A percentile compares a stretch with the other conserved stretches of the same genome.
Evolutionary conservation across 352 stramenopile species (phyloP).

Genomic region (Pythium dissotocum): DNA sequence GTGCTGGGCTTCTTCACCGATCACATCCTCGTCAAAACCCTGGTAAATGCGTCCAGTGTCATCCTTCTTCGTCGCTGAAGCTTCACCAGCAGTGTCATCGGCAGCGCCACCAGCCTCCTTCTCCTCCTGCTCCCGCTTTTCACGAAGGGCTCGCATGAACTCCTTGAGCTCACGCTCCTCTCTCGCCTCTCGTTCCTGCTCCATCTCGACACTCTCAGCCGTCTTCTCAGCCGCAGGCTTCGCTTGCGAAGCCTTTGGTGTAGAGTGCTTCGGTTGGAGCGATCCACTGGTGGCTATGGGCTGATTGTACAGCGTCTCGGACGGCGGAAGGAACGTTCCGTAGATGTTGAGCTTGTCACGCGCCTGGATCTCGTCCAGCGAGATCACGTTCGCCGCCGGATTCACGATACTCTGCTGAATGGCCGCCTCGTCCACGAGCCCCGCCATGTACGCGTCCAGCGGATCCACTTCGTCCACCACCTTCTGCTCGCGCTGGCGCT

Average conservation of each 20-base stretch:
- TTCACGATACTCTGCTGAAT: constrained; percentile 75
- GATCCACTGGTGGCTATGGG: neutral
- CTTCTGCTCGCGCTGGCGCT: constrained; percentile 65
- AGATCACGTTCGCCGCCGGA: constrained; percentile 81
- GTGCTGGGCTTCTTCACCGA: constrained; percentile 75
- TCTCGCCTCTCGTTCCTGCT: constrained; percentile 65
- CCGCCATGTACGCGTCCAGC: constrained; percentile 87
- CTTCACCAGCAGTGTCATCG: constrained; percentile 9
- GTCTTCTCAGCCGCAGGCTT: constrained; percentile 19
- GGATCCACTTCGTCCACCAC: constrained; percentile 83
- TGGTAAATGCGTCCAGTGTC: constrained; percentile 83
- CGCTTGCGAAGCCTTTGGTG: neutral
- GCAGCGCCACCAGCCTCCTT: constrained; percentile 16
- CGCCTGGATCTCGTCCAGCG: constrained; percentile 77
- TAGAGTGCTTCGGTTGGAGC: neutral
- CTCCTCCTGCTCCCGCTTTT: constrained; percentile 65
- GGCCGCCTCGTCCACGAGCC: constrained; percentile 72
- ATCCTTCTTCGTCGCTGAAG: constrained; percentile 41
- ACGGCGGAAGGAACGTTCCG: constrained; percentile 73
- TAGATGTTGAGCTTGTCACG: constrained; percentile 86
- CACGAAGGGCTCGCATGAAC: constrained; percentile 84
- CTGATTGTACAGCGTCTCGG: constrained; percentile 6
- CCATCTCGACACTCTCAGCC: constrained; percentile 38
- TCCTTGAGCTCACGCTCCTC: constrained; percentile 83
- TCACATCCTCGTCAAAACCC: constrained; percentile 83